Percentiles rank a stretch among this genome's conserved stretches.
Evolutionary conservation across 2,329 filamentous ascomycete species (phyloP).

Genomic region (Ceratocystiopsis sp.): DNA sequence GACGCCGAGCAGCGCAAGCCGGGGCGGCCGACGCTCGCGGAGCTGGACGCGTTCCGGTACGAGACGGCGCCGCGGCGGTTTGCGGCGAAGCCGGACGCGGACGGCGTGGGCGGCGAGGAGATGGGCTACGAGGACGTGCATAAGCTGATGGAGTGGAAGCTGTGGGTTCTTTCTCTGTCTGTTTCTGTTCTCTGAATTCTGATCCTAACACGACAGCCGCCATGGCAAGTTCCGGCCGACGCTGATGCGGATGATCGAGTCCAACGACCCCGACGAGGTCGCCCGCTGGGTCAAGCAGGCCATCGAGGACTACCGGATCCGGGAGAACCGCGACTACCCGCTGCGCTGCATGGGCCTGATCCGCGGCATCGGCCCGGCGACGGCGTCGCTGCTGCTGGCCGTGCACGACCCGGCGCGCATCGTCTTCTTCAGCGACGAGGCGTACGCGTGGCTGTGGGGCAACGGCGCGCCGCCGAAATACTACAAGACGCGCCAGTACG

Average conservation of each 20-base stretch:
- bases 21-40: conserved; percentile 32
- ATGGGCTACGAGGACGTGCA: conserved; percentile 43
- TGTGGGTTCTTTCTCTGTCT: conserved; percentile 36
- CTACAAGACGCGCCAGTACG: conserved; percentile 56
- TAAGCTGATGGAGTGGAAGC: conserved; percentile 51
- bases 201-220: conserved; percentile 15
- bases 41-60: conserved; percentile 46
- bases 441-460: conserved; percentile 54
- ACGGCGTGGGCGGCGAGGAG: conserved; percentile 15
- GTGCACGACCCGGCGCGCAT: conserved; percentile 40
- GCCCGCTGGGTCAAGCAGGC: conserved; percentile 23
- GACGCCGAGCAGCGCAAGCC: conserved; percentile 28
- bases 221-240: conserved; percentile 47
- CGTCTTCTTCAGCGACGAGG: conserved; percentile 69
- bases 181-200: not conserved
- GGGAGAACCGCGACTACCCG: conserved; percentile 16
- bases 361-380: conserved; percentile 65
- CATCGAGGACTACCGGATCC: too few species aligned
- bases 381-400: conserved; percentile 56
- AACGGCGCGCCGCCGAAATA: conserved; percentile 38
- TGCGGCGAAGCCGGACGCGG: conserved; percentile 8
- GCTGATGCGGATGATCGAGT: conserved; percentile 41
- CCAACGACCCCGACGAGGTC: conserved; percentile 39
- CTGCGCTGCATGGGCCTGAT: conserved; percentile 40
- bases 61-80: conserved; percentile 32